Conservation (phyloP, 1,139 yeast species). For the Starmera stellimalicola region DNA sequence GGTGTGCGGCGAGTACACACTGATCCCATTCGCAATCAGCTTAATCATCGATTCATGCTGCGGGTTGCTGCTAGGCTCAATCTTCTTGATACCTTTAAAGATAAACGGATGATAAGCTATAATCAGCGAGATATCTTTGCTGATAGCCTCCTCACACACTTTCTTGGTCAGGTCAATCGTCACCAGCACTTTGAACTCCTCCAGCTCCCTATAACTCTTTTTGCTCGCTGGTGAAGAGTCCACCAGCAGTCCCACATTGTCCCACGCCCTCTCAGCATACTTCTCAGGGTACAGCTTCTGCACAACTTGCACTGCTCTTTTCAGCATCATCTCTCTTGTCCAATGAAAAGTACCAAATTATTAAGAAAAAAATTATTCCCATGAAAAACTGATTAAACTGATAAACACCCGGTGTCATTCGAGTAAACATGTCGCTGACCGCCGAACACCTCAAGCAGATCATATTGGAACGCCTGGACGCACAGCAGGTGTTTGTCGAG, state of each 20-base stretch:
- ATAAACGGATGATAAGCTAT: constrained; percentile 95
- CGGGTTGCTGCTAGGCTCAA: constrained; percentile 50
- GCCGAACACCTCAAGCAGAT: constrained; percentile 33
- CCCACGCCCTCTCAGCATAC: constrained; percentile 86
- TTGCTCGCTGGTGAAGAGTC: constrained; percentile 35
- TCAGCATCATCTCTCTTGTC: constrained; percentile 22
- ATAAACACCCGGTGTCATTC: not conserved
- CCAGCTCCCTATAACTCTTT: constrained; percentile 9
- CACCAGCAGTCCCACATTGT: constrained; percentile 81
- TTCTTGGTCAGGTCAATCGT: constrained; percentile 78
- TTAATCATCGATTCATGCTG: constrained; percentile 73
- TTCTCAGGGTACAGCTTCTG: constrained; percentile 64
- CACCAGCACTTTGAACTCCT: constrained; percentile 42
- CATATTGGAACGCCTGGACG: constrained; percentile 42
- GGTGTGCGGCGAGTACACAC: constrained; percentile 94
- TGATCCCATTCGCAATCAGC: constrained; percentile 64
- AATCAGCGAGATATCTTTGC: constrained; percentile 38
- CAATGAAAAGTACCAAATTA: not conserved
- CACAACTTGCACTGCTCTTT: constrained; percentile 41
- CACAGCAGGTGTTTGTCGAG: constrained; percentile 51
- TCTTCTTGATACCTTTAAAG: constrained; percentile 77
- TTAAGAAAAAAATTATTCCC: not conserved
- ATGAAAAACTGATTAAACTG: not conserved
- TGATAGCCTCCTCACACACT: constrained; percentile 82
- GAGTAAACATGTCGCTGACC: constrained; percentile 1